These are phyloP conservation scores for Apiotrichum porosum DNA, from an alignment of 1,284 basidiomycete genomes.

Conservation along the genomic window DNA sequence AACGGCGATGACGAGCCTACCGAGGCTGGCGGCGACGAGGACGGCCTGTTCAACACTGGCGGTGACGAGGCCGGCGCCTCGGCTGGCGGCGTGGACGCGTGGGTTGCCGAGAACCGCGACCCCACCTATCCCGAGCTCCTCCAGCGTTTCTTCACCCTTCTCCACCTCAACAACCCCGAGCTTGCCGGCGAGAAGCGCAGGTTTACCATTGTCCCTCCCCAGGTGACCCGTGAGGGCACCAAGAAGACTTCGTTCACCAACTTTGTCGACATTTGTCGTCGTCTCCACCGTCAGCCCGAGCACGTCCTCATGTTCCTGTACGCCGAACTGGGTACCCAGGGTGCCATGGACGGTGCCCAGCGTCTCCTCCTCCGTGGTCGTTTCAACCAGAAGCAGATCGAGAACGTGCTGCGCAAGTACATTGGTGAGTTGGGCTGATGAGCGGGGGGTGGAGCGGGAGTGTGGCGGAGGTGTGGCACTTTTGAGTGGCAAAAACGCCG, in stretches of 20 bases:
- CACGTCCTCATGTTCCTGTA: constrained; percentile 98
- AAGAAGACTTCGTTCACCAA: constrained; percentile 97
- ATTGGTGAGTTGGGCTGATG: constrained; percentile 83
- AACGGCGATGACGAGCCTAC: constrained; percentile 56
- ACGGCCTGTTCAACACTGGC: constrained; percentile 67
- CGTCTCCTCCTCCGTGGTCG: constrained; percentile 94
- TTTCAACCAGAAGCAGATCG: constrained; percentile 98
- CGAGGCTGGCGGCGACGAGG: constrained; percentile 78
- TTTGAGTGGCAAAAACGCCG: no score
- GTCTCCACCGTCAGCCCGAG: constrained; percentile 98
- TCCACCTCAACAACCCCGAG: constrained; percentile 91
- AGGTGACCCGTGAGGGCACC: constrained; percentile 85
- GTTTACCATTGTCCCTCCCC: constrained; percentile 97
- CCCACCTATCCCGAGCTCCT: constrained; percentile 92
- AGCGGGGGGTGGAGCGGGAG: no score
- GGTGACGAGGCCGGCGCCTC: constrained; percentile 54
- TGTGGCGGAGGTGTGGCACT: no score
- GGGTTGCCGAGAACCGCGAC: constrained; percentile 89
- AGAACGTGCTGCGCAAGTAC: constrained; percentile 93
- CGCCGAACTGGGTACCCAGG: constrained; percentile 96
- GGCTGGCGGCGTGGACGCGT: constrained; percentile 53
- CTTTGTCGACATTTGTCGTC: constrained; percentile 93
- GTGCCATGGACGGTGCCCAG: constrained; percentile 87
- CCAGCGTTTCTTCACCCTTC: constrained; percentile 81
- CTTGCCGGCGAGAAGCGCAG: constrained; percentile 83